phyloP scores from a whole-genome alignment of 805 yeast species.

The Citeromyces nyonsensis region DNA sequence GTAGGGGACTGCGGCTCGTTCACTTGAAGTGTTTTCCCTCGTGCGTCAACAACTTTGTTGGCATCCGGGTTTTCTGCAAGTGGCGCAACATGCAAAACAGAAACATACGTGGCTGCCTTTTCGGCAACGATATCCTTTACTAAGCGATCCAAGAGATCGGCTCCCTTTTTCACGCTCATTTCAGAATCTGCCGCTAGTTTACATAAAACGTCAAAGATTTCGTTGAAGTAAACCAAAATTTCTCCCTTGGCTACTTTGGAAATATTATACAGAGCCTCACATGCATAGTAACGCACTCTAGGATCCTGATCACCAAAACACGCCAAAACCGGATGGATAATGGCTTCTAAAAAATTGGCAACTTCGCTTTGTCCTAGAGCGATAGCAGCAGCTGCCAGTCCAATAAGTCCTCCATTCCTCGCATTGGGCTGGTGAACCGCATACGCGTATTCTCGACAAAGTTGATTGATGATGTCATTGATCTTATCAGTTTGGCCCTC shows the following conservation, averaged over 20 bases:
- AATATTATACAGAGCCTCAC: conserved; percentile 88
- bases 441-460: conserved; percentile 65
- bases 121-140: conserved; percentile 93
- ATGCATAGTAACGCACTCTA: conserved; percentile 92
- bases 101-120: conserved; percentile 77
- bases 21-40: conserved; percentile 45
- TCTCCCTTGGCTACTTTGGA: conserved; percentile 96
- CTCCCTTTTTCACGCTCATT: conserved; percentile 85
- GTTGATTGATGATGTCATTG: conserved; percentile 50
- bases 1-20: conserved; percentile 43
- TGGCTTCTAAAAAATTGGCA: conserved; percentile 67
- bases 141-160: conserved; percentile 79
- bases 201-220: conserved; percentile 85
- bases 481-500: conserved; percentile 47
- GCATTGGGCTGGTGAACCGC: conserved; percentile 78
- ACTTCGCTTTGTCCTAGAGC: conserved; percentile 81
- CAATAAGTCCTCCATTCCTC: conserved; percentile 90
- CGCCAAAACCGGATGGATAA: conserved; percentile 85
- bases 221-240: conserved; percentile 80
- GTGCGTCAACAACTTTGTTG: conserved; percentile 27
- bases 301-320: conserved; percentile 96
- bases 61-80: conserved; percentile 13
- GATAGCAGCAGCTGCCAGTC: conserved; percentile 89
- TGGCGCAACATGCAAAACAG: conserved; percentile 36
- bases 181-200: conserved; percentile 84